Evolutionary conservation across 2,329 filamentous ascomycete genomes (phyloP), one percentile per base, ranked within the genome.

Genomic region (Neonectria faginata): DNA sequence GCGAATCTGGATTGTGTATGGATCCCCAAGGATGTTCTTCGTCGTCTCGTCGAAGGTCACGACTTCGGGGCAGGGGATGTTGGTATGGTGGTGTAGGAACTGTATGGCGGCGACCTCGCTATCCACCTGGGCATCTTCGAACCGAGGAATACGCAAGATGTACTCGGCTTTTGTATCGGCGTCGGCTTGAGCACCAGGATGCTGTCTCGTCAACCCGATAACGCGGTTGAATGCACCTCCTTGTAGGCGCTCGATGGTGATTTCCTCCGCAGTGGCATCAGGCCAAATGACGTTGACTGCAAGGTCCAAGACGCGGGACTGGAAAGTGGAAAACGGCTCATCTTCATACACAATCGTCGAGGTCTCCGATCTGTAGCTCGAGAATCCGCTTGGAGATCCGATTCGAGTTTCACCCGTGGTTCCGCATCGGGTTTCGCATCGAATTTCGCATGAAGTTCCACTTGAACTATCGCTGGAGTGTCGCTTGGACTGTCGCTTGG

Each of bases 161-260:
- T 57, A 57, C 20, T 41, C 33, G 16, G 10, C 48, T n/a, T 57
- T 33, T 9, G 5, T 36, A 18, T 57, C 10, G 31, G 31, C 11
- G 1, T 33, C 42, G 6, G n/a, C 1, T 41, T 36, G 41, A 36
- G 31, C 27, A 57, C 33, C 20, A 47, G 2, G 27, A 2, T 22
- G 27, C 2, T 48, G 42, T 27, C 41, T 44, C 2, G 42, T 57
- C 31, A 57, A 29, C 10, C 55, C 44, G 11, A 41, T 50, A 20
- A 57, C 41, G 44, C 55, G 55, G 31, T 50, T 57, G 20, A 36
- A 57, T 2, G 20, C 44, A 14, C 55, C 55, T 6, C 55, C 44
- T 25, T 11, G 10, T 27, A 57, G 6, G 14, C 55, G 55, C 18
- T 57, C 55, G 14, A 57, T 29, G n/a, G 27, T 25, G 44, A 57